These are phyloP conservation scores for Cairneyella variabilis DNA, from an alignment of 495 filamentous ascomycete species.

Conservation along the genomic window DNA sequence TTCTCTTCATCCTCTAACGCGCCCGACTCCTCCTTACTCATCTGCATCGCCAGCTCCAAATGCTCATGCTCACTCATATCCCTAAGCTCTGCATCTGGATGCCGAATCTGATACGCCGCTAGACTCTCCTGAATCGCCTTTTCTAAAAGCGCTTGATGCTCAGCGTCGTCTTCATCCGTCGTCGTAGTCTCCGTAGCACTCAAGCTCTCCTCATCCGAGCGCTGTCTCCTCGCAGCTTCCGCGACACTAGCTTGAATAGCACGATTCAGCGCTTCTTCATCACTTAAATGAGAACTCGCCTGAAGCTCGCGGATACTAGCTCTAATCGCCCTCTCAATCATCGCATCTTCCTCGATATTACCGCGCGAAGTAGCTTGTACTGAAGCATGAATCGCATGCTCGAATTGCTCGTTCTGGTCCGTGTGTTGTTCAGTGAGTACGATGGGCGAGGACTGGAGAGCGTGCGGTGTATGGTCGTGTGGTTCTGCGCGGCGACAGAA, in stretches of 20 bases:
- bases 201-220: background rate
- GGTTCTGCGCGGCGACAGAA: slow-evolving; percentile 17
- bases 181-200: background rate
- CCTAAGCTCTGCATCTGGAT: slow-evolving; percentile 15
- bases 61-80: slow-evolving; percentile 40
- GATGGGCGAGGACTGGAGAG: background rate
- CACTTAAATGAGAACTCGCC: slow-evolving; percentile 18
- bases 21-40: slow-evolving; percentile 4
- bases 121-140: slow-evolving; percentile 55
- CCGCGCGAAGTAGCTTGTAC: slow-evolving; percentile 66
- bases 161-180: slow-evolving; percentile 40
- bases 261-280: slow-evolving; percentile 32
- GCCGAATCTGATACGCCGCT: slow-evolving; percentile 33
- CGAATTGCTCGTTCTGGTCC: slow-evolving; percentile 49
- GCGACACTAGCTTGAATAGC: slow-evolving; percentile 28
- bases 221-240: slow-evolving; percentile 6
- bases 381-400: slow-evolving; percentile 63
- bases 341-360: slow-evolving; percentile 59
- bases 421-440: background rate
- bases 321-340: slow-evolving; percentile 65
- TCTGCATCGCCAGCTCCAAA: slow-evolving; percentile 28
- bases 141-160: slow-evolving; percentile 52
- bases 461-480: slow-evolving; percentile 18
- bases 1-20: slow-evolving; percentile 39
- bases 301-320: slow-evolving; percentile 62